Percentiles rank a stretch among this genome's conserved stretches.
These are phyloP conservation scores for Ilex aquifolium DNA, from an alignment of 257 asterid species.

Conservation along the genomic window DNA sequence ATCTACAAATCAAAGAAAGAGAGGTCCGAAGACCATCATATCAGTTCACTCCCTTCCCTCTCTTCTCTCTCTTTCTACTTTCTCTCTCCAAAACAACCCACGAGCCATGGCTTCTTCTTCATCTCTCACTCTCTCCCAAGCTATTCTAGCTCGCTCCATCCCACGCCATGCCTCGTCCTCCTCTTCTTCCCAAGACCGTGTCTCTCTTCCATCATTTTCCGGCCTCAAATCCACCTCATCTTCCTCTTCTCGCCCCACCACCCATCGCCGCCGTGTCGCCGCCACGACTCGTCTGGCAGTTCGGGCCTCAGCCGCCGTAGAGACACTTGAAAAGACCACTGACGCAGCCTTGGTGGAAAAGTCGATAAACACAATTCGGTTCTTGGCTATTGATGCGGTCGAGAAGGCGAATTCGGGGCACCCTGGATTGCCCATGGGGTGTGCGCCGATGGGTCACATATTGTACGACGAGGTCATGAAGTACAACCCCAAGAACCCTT, in stretches of 20 bases:
- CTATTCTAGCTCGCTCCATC: slow-evolving; percentile 17
- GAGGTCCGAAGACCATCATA: too few species aligned
- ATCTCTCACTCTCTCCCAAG: slow-evolving; percentile 7
- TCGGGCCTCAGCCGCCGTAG: slow-evolving; percentile 62
- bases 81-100: slow-evolving; percentile 1
- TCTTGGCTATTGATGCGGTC: slow-evolving; percentile 79
- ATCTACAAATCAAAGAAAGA: too few species aligned
- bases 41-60: slow-evolving; percentile 13
- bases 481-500: slow-evolving; percentile 94
- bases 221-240: slow-evolving; percentile 49
- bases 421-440: slow-evolving; percentile 91
- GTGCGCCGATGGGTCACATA: slow-evolving; percentile 95
- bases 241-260: slow-evolving; percentile 18
- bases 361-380: slow-evolving; percentile 74
- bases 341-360: slow-evolving; percentile 67
- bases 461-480: slow-evolving; percentile 90
- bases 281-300: slow-evolving; percentile 19
- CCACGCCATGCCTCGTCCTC: slow-evolving; percentile 54
- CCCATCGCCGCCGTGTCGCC: slow-evolving; percentile 29
- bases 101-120: slow-evolving; percentile 27
- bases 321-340: slow-evolving; percentile 55
- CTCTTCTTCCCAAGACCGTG: neutral
- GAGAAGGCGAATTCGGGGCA: slow-evolving; percentile 91
- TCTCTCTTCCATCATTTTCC: slow-evolving; percentile 47
- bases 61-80: slow-evolving; percentile 14